Conservation (phyloP, 805 yeast genomes). For the Candida germanica region DNA sequence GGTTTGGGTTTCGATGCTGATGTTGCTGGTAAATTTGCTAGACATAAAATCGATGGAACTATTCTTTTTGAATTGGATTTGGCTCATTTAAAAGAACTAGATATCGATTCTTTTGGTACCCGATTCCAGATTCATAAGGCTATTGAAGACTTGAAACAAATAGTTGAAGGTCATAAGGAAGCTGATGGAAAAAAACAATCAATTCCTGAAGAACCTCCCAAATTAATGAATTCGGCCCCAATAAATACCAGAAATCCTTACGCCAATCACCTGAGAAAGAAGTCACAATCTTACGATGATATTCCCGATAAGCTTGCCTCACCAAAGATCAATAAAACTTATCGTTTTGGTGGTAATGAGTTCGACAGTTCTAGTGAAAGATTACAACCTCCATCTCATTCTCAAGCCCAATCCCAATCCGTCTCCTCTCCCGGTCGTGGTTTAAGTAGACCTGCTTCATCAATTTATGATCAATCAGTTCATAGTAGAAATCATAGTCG, state of each 20-base stretch:
- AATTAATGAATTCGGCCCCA: slow-evolving; percentile 3
- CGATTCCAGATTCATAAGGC: slow-evolving; percentile 89
- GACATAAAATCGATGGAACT: slow-evolving; percentile 86
- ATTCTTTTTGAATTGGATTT: slow-evolving; percentile 84
- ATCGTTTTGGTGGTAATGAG: slow-evolving; percentile 29
- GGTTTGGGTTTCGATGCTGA: slow-evolving; percentile 68
- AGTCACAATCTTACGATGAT: slow-evolving; percentile 52
- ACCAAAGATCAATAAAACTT: slow-evolving; percentile 26
- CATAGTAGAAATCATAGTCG: slow-evolving; percentile 36
- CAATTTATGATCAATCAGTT: slow-evolving; percentile 47
- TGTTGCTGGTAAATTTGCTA: slow-evolving; percentile 75
- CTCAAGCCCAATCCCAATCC: neutral
- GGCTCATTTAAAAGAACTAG: slow-evolving; percentile 84
- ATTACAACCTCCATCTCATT: slow-evolving; percentile 1
- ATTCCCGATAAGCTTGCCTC: slow-evolving; percentile 19
- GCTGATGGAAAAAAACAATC: neutral
- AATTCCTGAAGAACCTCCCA: slow-evolving; percentile 2
- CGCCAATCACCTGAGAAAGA: slow-evolving; percentile 28
- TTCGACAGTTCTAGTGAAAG: neutral
- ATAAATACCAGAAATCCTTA: neutral
- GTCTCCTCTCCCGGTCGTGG: neutral
- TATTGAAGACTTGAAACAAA: slow-evolving; percentile 62
- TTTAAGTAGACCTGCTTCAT: slow-evolving; percentile 39
- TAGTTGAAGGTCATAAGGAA: slow-evolving; percentile 8
- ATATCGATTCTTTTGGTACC: slow-evolving; percentile 89